Evolutionary conservation across 2,329 filamentous ascomycete genomes (phyloP), one percentile per base, ranked within the genome.

Genomic region (Rhynchosporium graminicola): DNA sequence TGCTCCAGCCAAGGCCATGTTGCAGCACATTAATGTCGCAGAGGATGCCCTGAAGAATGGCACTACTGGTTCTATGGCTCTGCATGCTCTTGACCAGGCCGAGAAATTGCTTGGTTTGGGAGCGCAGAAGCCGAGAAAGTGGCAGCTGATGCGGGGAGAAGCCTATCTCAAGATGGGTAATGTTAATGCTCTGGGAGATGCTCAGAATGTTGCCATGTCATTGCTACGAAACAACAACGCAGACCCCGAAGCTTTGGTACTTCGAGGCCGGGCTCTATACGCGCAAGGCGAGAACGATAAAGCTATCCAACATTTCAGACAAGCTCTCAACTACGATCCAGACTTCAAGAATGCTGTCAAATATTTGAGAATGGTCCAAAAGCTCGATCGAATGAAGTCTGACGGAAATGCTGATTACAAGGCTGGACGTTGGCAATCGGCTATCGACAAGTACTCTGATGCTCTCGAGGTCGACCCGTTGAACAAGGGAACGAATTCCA

Each of bases 271-370:
- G 66, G 89, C 92, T 15, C 83, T 97, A 56, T 98, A 98, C 72
- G 88, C 87, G 3, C 91, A 95, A 74, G 95, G 95, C 36, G 95
- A 99, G 70, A 97, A 97, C 72, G 91, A 96, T 2, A 96, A 97
- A 81, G 94, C 95, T 1, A 84, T 97, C 48, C 90, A 94, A 74
- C 91, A 96, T 76, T 95, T 98, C 80, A 87, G 92, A 68, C 91
- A 95, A 79, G 95, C 94, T 26, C 80, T 97, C 61, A 90, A 83
- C 75, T 92, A 93, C 75, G 95, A 98, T 71, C 95, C 95, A 8
- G 95, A 99, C 76, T 95, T 90, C 80, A 88, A 87, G 71, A 88
- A 91, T 67, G 94, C 93, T 7, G 85, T 97, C 70, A 96, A 92
- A 79, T 94, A 91, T 79, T 81, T 98, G 64, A 86, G 91, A 65